These are phyloP conservation scores for Phytophthora capsici DNA, from an alignment of 352 stramenopile species.

Conservation along the genomic window DNA sequence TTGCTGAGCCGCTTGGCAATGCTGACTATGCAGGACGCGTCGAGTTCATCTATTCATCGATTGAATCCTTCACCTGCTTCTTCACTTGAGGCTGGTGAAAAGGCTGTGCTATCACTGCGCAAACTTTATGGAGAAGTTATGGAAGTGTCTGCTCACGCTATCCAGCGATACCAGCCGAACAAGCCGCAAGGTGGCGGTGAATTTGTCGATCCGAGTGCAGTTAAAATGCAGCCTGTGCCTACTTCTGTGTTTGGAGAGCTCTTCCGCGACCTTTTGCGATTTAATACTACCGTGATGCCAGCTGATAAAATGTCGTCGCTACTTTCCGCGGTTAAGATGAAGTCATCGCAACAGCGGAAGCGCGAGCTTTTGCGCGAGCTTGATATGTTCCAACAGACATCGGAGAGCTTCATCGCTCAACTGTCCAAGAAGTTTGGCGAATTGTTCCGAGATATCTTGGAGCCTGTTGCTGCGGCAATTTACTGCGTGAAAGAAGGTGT, in stretches of 20 bases:
- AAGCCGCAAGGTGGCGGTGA: slow-evolving; percentile 14
- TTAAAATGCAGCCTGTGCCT: slow-evolving; percentile 40
- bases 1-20: slow-evolving; percentile 89
- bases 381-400: slow-evolving; percentile 91
- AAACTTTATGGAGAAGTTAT: slow-evolving; percentile 31
- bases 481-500: slow-evolving; percentile 89
- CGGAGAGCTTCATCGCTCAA: slow-evolving; percentile 78
- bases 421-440: slow-evolving; percentile 72
- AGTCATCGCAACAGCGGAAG: slow-evolving; percentile 53
- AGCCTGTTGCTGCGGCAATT: slow-evolving; percentile 79
- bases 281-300: slow-evolving; percentile 79
- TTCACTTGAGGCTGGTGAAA: slow-evolving; percentile 27
- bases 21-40: slow-evolving; percentile 64
- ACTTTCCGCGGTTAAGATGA: slow-evolving; percentile 36
- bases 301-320: slow-evolving; percentile 64
- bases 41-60: slow-evolving; percentile 64
- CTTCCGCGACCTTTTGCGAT: slow-evolving; percentile 76
- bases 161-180: slow-evolving; percentile 56
- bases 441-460: slow-evolving; percentile 86
- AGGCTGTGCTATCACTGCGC: slow-evolving; percentile 14
- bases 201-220: slow-evolving; percentile 16
- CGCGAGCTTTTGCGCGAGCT: slow-evolving; percentile 82
- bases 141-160: slow-evolving; percentile 48
- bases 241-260: slow-evolving; percentile 70
- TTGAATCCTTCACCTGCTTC: slow-evolving; percentile 50